Evolutionary conservation across 2,329 filamentous ascomycete species (phyloP).

Genomic region (Lasiodiplodia sp.): DNA sequence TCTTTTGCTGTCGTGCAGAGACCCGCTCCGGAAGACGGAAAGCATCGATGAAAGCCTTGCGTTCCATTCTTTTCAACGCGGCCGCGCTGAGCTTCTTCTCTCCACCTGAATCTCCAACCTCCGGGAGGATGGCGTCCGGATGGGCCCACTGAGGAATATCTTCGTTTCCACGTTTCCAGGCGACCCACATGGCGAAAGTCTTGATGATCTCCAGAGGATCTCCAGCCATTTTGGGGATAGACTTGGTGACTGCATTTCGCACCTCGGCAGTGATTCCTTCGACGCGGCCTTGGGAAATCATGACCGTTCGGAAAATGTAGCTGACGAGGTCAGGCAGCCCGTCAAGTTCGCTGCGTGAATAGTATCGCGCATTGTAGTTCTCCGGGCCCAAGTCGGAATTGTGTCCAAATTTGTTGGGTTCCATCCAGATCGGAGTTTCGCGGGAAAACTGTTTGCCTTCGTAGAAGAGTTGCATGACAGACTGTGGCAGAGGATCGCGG

Average conservation of each 20-base stretch:
- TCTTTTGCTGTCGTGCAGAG: slow-evolving; percentile 48
- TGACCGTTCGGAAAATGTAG: slow-evolving; percentile 68
- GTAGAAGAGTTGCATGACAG: slow-evolving; percentile 62
- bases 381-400: slow-evolving; percentile 59
- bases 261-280: slow-evolving; percentile 66
- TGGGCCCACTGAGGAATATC: slow-evolving; percentile 68
- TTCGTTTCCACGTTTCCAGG: slow-evolving; percentile 73
- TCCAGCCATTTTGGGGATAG: slow-evolving; percentile 68
- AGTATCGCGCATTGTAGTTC: slow-evolving; percentile 67
- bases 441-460: slow-evolving; percentile 64
- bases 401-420: slow-evolving; percentile 62
- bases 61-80: slow-evolving; percentile 63
- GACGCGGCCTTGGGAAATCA: slow-evolving; percentile 66
- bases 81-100: slow-evolving; percentile 64
- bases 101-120: slow-evolving; percentile 36
- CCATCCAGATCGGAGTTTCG: slow-evolving; percentile 63
- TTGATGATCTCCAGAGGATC: slow-evolving; percentile 67
- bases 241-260: slow-evolving; percentile 66
- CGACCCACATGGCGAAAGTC: slow-evolving; percentile 69
- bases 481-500: slow-evolving; percentile 67
- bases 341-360: slow-evolving; percentile 68
- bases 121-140: slow-evolving; percentile 62
- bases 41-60: slow-evolving; percentile 56
- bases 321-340: slow-evolving; percentile 65
- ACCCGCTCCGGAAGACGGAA: slow-evolving; percentile 51